Base-by-base conservation (phyloP, 768 basidiomycete genomes). In the Tephrocybe sp. region DNA sequence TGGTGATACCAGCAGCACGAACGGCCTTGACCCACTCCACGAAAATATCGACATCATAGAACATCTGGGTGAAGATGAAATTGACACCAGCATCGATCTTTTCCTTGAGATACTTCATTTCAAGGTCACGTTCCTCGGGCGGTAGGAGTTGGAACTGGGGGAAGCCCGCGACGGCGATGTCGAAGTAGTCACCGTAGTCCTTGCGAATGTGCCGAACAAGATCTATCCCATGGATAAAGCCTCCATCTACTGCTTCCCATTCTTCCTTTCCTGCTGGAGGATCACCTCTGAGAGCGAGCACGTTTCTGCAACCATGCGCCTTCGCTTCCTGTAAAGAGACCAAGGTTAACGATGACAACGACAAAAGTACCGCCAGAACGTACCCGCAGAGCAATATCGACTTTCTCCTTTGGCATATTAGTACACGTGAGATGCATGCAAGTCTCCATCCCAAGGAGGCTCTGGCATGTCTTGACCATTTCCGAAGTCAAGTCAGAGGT, bases 371-470 rank as follows among this genome's bases (percentile, higher is more conserved):
- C 34, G 50, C 8, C 12, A 51, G 19, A 11, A 73, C 89, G 58
- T 62, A 98, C 96, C 65, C 78, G 71, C 39, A 99, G 72, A 30
- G 96, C 94, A 61, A 86, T 83, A 70, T 97, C 94, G 17, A 99
- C 88, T 65, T 98, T 98, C 66, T 90, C 87, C 63, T 79, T 78
- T n/a, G 93, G 92, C 93, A 99, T 97, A 71, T 96, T 97, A 44
- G 97, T 98, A 65, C 97, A 98, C 39, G 96, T 98, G 59, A 99
- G 70, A 70, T 99, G 97, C 92, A 99, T 93, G 72, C 94, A 98
- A 23, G 94, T 96, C 71, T 98, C 94, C 19, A 98, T 78, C 0
- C 95, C 97, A 68, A 98, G 91, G 34, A 91, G 70, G 41, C 89
- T 78, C 70, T 98, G 94, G 65, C 94, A 96, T 36, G 89, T 92